These are phyloP conservation scores for Salix udensis DNA, from an alignment of 345 rosid genomes.

Conservation along the genomic window DNA sequence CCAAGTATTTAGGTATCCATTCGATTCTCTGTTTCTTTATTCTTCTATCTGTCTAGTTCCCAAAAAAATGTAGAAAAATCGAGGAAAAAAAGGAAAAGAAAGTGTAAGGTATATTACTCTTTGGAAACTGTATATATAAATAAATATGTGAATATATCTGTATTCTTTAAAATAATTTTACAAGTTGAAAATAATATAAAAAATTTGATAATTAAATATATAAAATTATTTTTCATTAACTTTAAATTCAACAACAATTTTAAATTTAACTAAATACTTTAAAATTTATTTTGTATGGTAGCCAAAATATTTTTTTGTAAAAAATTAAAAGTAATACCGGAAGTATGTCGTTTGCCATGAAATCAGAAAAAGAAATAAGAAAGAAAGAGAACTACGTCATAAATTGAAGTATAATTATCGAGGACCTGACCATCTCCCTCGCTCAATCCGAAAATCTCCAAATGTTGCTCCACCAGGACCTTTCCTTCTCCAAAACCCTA, in stretches of 20 bases:
- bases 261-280: too few species aligned
- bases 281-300: too few species aligned
- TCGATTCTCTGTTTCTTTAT: neutral
- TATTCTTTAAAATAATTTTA: too few species aligned
- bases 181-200: too few species aligned
- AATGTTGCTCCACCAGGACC: slow-evolving; percentile 36
- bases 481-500: slow-evolving; percentile 70
- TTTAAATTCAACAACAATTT: rapidly evolving
- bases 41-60: slow-evolving; percentile 1
- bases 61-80: neutral
- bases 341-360: too few species aligned
- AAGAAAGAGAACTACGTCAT: neutral
- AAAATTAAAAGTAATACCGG: too few species aligned
- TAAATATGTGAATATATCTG: too few species aligned
- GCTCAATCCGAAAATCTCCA: neutral
- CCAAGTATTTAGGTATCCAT: neutral
- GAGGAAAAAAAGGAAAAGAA: neutral
- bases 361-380: too few species aligned
- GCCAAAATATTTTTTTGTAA: too few species aligned
- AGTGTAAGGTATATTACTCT: neutral
- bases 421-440: neutral
- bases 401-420: neutral
- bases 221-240: too few species aligned
- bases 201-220: too few species aligned
- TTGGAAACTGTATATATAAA: neutral